A percentile compares a stretch with the other conserved stretches of the same genome.
These are phyloP conservation scores for Solanum pinnatisectum DNA, from an alignment of 257 asterid species.

Conservation along the genomic window DNA sequence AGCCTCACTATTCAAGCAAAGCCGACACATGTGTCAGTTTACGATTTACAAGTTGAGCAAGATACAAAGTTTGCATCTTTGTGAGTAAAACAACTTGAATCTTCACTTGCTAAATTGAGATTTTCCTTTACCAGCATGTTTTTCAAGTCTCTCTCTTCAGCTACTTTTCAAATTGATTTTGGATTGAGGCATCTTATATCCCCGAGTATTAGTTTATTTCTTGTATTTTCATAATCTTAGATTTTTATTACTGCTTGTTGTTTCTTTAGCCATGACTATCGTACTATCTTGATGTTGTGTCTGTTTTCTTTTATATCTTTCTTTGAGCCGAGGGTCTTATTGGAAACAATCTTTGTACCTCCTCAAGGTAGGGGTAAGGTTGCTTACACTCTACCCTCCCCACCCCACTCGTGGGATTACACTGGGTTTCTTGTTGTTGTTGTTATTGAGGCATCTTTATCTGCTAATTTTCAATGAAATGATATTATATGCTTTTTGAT, in stretches of 20 bases:
- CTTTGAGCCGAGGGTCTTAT: not conserved
- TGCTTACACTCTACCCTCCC: not conserved
- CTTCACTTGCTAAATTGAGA: not conserved
- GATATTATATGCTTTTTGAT: not conserved
- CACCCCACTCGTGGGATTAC: not conserved
- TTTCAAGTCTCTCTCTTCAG: not conserved
- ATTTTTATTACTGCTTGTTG: not conserved
- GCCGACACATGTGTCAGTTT: constrained; percentile 85
- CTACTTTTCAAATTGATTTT: not conserved
- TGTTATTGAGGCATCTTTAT: not conserved
- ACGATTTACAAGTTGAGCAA: constrained; percentile 87
- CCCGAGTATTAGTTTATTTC: not conserved
- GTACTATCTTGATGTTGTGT: not conserved
- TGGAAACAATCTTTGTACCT: not conserved
- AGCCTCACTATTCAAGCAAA: constrained; percentile 43
- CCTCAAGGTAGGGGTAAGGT: not conserved
- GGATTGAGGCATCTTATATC: not conserved
- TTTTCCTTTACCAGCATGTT: not conserved
- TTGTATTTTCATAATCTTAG: not conserved
- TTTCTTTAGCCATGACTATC: not conserved
- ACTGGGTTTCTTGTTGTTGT: not conserved
- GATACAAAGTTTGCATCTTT: constrained; percentile 72
- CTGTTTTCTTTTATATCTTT: not conserved
- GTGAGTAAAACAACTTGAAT: constrained; percentile 30
- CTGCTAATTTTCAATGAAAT: not conserved